These are phyloP conservation scores for Xanthoconium purpureum DNA, from an alignment of 768 basidiomycete species.

Conservation along the genomic window DNA sequence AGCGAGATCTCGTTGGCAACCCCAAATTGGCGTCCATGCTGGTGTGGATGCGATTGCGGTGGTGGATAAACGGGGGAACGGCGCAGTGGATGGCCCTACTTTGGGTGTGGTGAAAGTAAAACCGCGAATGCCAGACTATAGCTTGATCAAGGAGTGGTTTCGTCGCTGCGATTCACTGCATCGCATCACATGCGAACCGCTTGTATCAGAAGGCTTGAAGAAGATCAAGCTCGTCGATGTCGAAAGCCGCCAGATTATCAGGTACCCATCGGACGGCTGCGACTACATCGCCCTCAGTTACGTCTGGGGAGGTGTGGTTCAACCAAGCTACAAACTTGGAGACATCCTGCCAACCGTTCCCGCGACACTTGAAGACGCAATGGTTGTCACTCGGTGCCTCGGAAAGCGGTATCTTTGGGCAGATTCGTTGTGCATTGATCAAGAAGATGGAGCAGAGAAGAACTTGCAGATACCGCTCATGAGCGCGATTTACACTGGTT, in stretches of 20 bases:
- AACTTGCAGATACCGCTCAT: slow-evolving; percentile 10
- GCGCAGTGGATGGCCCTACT: background rate
- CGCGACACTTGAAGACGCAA: slow-evolving; percentile 18
- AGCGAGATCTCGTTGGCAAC: background rate
- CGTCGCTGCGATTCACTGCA: slow-evolving; percentile 7
- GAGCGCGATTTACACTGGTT: slow-evolving; percentile 16
- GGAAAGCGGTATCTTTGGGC: slow-evolving; percentile 19
- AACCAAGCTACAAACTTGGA: slow-evolving; percentile 9
- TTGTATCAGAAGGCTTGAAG: slow-evolving; percentile 2
- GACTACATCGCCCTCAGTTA: too few relatives aligned
- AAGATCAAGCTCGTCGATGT: slow-evolving; percentile 10
- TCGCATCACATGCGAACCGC: slow-evolving; percentile 2
- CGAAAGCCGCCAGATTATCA: slow-evolving; percentile 5
- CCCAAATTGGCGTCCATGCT: background rate
- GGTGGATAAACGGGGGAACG: background rate
- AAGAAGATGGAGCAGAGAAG: slow-evolving; percentile 7
- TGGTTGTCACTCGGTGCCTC: slow-evolving; percentile 11
- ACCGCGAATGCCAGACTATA: background rate
- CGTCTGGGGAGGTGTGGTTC: background rate
- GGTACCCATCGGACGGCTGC: background rate
- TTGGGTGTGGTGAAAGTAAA: slow-evolving; percentile 11
- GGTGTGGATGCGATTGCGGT: slow-evolving; percentile 8
- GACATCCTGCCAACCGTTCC: slow-evolving; percentile 9
- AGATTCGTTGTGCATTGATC: slow-evolving; percentile 19
- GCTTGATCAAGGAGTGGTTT: slow-evolving; percentile 8